Evolutionary conservation across 2,329 filamentous ascomycete genomes (phyloP), one percentile per base, ranked within the genome.

Genomic region (Sclerotinia spermophila): DNA sequence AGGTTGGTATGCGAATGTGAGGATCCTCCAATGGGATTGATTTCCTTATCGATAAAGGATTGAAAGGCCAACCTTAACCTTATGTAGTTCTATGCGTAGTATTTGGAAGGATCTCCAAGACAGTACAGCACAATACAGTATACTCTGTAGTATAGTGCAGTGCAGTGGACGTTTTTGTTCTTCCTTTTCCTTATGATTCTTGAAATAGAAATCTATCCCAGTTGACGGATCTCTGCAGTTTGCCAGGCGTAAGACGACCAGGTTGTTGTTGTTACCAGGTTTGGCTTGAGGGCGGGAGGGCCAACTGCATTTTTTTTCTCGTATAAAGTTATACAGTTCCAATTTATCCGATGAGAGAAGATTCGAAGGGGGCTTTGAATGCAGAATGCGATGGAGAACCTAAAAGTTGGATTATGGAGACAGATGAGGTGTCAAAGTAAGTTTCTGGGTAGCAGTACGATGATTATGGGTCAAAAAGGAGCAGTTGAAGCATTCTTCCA

Each of bases 361-460:
- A 17, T 60, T 42, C n/a, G 58, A 60, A 40, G 56, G 58, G 48
- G 48, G 48, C 27, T 27, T 30, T 17, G n/a, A 53, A 53, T 27
- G 48, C 48, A 30, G 58, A 27, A 38, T 17, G 13, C 24, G 35
- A 42, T 27, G 35, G 35, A 7, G 24, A 42, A 40, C 10, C 7
- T 27, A 10, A 30, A 61, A 33, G 40, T 3, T 58, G 40, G 59
- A 27, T 27, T 61, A 61, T 61, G 59, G 59, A 61, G 59, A 61
- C 59, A 7, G 59, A 62, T 62, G 59, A 62, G 59, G 59, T 62
- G 59, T 62, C 59, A 62, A 5, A 33, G 59, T n/a, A 33, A 2
- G 24, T 44, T 42, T 42, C 58, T 19, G 40, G 58, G 35, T 42
- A 19, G n/a, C 38, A 38, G 35, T 11, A 59, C 30, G 58, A 27